Evolutionary conservation across 2,329 filamentous ascomycete species (phyloP), one percentile per base, ranked within the genome.

Genomic region (Fusarium fujikuroi): DNA sequence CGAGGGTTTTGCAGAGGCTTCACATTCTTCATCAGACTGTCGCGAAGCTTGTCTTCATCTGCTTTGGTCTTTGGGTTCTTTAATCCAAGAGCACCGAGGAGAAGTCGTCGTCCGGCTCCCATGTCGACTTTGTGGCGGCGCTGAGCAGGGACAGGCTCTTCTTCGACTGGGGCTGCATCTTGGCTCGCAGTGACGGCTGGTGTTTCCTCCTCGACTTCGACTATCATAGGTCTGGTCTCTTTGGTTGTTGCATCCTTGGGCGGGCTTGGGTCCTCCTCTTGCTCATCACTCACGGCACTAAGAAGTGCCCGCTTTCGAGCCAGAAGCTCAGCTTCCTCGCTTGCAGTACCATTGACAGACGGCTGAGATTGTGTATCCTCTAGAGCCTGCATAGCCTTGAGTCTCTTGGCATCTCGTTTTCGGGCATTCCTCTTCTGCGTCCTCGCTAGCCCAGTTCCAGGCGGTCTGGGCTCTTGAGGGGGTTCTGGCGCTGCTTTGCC

Each of bases 81-180:
- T 15, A 94, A 81, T 7, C 93, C 93, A 7, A 95, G 84, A 11
- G 92, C 91, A 14, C 91, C 91, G 75, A 95, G 93, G 0, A 95
- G 80, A 63, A 95, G 84, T 72, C 93, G 88, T 60, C 89, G 87
- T 5, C 91, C 89, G 58, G 91, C 91, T 21, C 86, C 88, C 36
- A 94, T 69, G 63, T 88, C 81, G 14, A 84, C 68, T 36, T 77
- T 78, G 23, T 66, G 23, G 59, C 79, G 62, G 36, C 72, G 65
- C 34, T 72, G 59, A 40, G 70, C 47, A 40, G 74, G 40, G 18
- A 21, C 50, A 14, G 70, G 43, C 12, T 74, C 71, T 14, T 70
- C 57, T 15, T 70, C 57, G 34, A 40, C 46, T 25, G 49, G 61
- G 6, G 62, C 40, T 28, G 9, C 46, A 23, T 74, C 39, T 39